A percentile compares a stretch with the other conserved stretches of the same genome.
Evolutionary conservation across 345 rosid species (phyloP).

Genomic region (Aquilaria malaccensis): DNA sequence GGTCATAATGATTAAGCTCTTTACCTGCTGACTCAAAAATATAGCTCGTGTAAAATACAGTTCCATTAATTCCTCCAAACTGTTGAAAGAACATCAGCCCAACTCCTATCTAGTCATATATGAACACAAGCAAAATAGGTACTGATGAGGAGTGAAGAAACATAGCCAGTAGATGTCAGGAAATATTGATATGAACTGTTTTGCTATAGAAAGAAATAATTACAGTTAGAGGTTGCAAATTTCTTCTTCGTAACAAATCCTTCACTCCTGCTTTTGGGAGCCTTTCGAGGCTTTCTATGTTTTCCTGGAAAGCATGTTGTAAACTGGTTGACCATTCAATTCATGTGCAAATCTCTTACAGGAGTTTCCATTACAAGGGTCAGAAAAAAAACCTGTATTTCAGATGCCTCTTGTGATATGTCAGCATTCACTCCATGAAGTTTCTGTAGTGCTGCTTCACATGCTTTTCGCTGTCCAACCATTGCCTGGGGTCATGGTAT

Average conservation of each 20-base stretch:
- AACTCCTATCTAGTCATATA: no score
- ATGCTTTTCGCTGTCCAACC: conserved; percentile 6
- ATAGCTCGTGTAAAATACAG: no score
- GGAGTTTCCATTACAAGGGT: neutral
- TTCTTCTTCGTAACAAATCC: conserved; percentile 11
- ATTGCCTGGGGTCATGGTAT: conserved; percentile 9
- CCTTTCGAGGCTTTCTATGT: conserved; percentile 5
- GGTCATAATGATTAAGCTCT: neutral
- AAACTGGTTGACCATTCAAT: neutral
- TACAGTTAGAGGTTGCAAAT: conserved; percentile 8
- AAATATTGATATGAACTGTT: no score
- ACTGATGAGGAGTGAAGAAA: no score
- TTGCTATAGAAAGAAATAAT: neutral
- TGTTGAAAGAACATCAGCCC: no score
- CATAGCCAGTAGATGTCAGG: no score
- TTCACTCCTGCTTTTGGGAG: conserved; percentile 6
- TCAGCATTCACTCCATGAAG: conserved; percentile 9
- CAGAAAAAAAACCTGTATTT: conserved; percentile 7
- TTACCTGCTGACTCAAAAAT: conserved; percentile 11
- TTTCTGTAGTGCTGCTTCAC: conserved; percentile 2
- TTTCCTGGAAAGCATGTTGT: conserved; percentile 3
- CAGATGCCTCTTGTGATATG: conserved; percentile 10
- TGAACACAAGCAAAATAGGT: no score
- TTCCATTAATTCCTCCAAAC: no score
- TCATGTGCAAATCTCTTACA: neutral